Evolutionary conservation across 805 yeast genomes (phyloP).

Genomic region (Metschnikowia koreensis): DNA sequence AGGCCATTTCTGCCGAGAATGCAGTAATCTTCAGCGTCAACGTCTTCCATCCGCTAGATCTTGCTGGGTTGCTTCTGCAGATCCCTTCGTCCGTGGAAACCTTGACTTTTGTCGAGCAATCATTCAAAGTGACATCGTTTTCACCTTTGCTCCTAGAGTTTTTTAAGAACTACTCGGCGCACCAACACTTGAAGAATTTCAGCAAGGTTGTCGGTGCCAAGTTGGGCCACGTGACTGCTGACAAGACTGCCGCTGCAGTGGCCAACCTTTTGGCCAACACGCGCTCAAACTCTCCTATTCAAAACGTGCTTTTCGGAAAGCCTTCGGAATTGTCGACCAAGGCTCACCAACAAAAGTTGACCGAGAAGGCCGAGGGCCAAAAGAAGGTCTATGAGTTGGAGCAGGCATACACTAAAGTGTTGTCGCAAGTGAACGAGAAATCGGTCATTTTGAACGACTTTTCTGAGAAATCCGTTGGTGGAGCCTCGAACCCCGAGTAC

Average conservation of each 20-base stretch:
- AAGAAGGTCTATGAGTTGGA: conserved; percentile 56
- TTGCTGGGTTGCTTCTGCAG: conserved; percentile 45
- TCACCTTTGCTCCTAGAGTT: conserved; percentile 76
- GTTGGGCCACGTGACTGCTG: conserved; percentile 46
- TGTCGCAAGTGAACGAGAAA: conserved; percentile 61
- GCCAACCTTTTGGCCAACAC: conserved; percentile 53
- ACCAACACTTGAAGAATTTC: conserved; percentile 46
- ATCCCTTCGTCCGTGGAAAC: conserved; percentile 56
- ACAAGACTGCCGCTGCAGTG: conserved; percentile 42
- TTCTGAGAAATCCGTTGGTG: conserved; percentile 43
- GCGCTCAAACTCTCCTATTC: conserved; percentile 53
- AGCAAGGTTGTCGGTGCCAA: conserved; percentile 54
- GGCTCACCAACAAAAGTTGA: conserved; percentile 22
- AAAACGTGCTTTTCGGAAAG: conserved; percentile 60
- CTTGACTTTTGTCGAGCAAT: conserved; percentile 68
- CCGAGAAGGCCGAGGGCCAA: conserved; percentile 35
- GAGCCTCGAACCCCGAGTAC: conserved; percentile 68
- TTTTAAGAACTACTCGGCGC: conserved; percentile 53
- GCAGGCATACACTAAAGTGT: conserved; percentile 72
- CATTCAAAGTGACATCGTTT: conserved; percentile 39
- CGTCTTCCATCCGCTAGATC: conserved; percentile 71
- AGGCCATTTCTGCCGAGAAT: conserved; percentile 35
- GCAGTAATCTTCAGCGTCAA: conserved; percentile 56
- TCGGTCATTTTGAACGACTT: conserved; percentile 63
- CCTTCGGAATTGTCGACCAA: conserved; percentile 30